Evolutionary conservation across 2,329 filamentous ascomycete genomes (phyloP).

Genomic region (Curvularia verruculosa): DNA sequence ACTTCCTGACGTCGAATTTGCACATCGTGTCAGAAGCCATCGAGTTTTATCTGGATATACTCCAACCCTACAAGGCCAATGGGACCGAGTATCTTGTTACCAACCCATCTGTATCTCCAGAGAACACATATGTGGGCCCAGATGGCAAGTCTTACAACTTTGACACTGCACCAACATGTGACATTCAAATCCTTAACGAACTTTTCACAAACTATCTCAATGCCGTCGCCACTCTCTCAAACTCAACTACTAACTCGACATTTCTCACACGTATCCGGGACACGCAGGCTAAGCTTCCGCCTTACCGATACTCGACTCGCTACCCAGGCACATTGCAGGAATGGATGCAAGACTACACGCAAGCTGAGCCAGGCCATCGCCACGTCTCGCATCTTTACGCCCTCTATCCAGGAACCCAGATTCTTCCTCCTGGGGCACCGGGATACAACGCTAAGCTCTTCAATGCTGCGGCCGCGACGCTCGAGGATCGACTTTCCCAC

Average conservation of each 20-base stretch:
- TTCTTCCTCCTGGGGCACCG: conserved; percentile 46
- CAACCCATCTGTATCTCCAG: conserved; percentile 50
- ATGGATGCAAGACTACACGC: conserved; percentile 42
- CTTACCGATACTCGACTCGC: conserved; percentile 31
- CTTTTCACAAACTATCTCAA: conserved; percentile 46
- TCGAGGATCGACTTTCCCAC: conserved; percentile 37
- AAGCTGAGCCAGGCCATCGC: conserved; percentile 57
- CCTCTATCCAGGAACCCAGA: conserved; percentile 54
- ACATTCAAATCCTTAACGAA: conserved; percentile 53
- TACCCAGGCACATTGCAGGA: conserved; percentile 37
- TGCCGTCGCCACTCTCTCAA: conserved; percentile 2
- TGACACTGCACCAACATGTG: conserved; percentile 50
- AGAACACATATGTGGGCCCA: conserved; percentile 47
- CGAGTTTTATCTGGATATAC: conserved; percentile 6
- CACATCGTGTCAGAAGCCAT: conserved; percentile 4
- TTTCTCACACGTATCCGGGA: conserved; percentile 4
- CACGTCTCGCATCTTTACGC: conserved; percentile 60
- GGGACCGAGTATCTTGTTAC: conserved; percentile 35
- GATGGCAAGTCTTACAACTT: conserved; percentile 20
- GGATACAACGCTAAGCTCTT: conserved; percentile 29
- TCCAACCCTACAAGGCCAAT: conserved; percentile 6
- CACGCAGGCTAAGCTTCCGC: conserved; percentile 16
- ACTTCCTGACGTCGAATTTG: conserved; percentile 20
- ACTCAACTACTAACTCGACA: neutral
- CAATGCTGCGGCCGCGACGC: conserved; percentile 37